phyloP scores from a whole-genome alignment of 2,329 filamentous ascomycete genomes.

The Zymoseptoria tritici region DNA sequence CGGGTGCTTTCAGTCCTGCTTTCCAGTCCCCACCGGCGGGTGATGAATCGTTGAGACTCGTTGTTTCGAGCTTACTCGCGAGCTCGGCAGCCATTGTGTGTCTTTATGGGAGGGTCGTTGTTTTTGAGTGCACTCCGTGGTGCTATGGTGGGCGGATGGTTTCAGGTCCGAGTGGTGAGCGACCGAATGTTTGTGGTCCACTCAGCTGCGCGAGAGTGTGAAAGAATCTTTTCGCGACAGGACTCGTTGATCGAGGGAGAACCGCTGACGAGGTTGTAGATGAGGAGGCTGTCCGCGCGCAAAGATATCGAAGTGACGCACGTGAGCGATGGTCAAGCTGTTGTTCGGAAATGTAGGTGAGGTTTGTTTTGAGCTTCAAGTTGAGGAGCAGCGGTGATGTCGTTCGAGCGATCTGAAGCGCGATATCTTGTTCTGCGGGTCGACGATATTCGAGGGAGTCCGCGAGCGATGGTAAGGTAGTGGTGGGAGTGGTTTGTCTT shows the following conservation, averaged over 20 bases:
- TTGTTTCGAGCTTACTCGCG: constrained; percentile 51
- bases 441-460: background rate
- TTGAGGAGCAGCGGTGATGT: background rate
- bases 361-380: background rate
- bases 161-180: background rate
- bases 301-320: background rate
- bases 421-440: background rate
- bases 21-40: constrained; percentile 63
- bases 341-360: background rate
- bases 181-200: background rate
- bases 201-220: background rate
- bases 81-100: constrained; percentile 42
- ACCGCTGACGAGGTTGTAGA: background rate
- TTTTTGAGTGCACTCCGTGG: background rate
- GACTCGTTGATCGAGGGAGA: background rate
- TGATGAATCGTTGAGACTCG: constrained; percentile 45
- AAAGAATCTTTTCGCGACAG: background rate
- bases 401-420: background rate
- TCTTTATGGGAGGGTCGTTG: background rate
- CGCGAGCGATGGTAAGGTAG: background rate
- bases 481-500: background rate
- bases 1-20: constrained; percentile 61
- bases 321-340: background rate
- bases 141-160: background rate
- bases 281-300: background rate